Conservation (phyloP, 2,329 filamentous ascomycete species). For the Colletotrichum australisinense region DNA sequence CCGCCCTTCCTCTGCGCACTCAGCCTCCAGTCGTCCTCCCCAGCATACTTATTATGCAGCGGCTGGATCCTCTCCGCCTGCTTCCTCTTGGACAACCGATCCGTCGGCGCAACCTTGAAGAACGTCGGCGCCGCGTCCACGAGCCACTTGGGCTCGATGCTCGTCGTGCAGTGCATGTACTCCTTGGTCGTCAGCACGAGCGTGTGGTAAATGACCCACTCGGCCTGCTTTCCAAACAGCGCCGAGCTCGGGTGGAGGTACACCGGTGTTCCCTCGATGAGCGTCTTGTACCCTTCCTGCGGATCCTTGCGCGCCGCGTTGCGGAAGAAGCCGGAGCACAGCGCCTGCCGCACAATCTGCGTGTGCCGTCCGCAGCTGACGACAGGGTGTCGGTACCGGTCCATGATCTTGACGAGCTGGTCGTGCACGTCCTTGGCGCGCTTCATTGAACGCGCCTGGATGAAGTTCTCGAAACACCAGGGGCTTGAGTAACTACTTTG, state of each 20-base stretch:
- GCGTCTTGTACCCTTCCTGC: slow-evolving; percentile 96
- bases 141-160: slow-evolving; percentile 93
- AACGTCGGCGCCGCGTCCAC: slow-evolving; percentile 98
- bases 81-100: slow-evolving; percentile 89
- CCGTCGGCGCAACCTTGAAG: slow-evolving; percentile 94
- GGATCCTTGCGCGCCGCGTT: slow-evolving; percentile 96
- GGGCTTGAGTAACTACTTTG: slow-evolving; percentile 81
- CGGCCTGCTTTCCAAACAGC: slow-evolving; percentile 93
- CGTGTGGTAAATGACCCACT: slow-evolving; percentile 95
- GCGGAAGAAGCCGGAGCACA: slow-evolving; percentile 95
- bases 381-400: slow-evolving; percentile 86
- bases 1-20: slow-evolving; percentile 88
- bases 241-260: slow-evolving; percentile 94
- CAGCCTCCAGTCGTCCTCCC: slow-evolving; percentile 94
- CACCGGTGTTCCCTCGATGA: slow-evolving; percentile 94
- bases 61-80: slow-evolving; percentile 95
- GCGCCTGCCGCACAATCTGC: slow-evolving; percentile 84
- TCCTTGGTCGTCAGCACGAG: slow-evolving; percentile 95
- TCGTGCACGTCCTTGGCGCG: slow-evolving; percentile 92
- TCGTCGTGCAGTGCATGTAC: slow-evolving; percentile 96
- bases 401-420: slow-evolving; percentile 93
- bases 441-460: slow-evolving; percentile 89
- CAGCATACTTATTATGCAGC: slow-evolving; percentile 90
- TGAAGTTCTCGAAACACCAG: slow-evolving; percentile 99
- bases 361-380: slow-evolving; percentile 90